A percentile compares a stretch with the other conserved stretches of the same genome.
phyloP scores from a whole-genome alignment of 148 eudicot genomes.

The Nyssa sinensis region DNA sequence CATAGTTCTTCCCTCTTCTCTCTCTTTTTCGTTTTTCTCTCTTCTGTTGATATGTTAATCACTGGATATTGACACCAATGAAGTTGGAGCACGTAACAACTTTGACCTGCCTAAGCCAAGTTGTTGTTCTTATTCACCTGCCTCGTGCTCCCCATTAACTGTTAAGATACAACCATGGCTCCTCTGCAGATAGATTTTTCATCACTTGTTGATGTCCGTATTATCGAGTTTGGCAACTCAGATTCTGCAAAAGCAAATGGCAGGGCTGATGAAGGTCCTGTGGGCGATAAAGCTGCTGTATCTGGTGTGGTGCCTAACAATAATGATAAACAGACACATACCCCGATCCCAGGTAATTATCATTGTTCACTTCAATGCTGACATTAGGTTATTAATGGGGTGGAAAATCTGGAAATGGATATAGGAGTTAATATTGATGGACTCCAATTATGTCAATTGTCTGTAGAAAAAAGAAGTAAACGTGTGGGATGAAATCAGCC shows the following conservation, averaged over 20 bases:
- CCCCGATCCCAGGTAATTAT: conserved; percentile 38
- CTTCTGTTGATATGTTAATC: neutral
- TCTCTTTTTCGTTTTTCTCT: neutral
- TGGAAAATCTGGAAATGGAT: neutral
- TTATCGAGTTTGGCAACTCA: conserved; percentile 41
- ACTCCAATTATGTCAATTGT: neutral
- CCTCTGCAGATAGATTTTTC: conserved; percentile 67
- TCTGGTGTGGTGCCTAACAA: conserved; percentile 18
- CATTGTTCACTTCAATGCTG: neutral
- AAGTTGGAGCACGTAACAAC: neutral
- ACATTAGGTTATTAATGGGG: neutral
- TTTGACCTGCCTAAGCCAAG: neutral
- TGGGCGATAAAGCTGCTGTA: conserved; percentile 22
- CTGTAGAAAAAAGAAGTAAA: conserved; percentile 31
- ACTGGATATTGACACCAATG: too few species aligned
- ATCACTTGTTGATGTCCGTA: conserved; percentile 70
- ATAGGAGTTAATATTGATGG: neutral
- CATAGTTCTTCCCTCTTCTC: neutral
- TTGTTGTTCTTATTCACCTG: neutral
- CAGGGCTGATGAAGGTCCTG: conserved; percentile 7
- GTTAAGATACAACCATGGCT: neutral
- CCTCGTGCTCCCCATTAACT: too few species aligned
- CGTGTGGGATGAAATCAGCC: conserved; percentile 65
- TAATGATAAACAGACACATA: conserved; percentile 23
- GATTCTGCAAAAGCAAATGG: conserved; percentile 27